Evolutionary conservation across 345 rosid species (phyloP).

Genomic region (Pistacia integerrima): DNA sequence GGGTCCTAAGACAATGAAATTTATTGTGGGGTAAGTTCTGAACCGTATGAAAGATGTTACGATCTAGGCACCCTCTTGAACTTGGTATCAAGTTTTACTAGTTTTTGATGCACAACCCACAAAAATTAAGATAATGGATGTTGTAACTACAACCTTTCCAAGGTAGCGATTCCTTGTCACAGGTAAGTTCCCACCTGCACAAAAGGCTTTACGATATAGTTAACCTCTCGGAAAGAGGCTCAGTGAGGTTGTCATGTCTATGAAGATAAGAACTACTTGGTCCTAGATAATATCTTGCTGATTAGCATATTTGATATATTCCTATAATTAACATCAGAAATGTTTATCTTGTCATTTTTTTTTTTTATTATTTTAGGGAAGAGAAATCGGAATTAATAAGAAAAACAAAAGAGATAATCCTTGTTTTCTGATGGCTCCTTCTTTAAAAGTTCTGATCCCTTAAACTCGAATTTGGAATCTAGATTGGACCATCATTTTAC

Average conservation of each 20-base stretch:
- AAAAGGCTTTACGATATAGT: background rate
- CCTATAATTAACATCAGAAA: background rate
- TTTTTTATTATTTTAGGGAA: background rate
- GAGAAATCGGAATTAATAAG: background rate
- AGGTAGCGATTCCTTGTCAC: too few relatives aligned
- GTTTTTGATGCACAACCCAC: too few relatives aligned
- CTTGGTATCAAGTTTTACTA: too few relatives aligned
- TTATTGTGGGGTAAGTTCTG: background rate
- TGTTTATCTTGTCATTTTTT: background rate
- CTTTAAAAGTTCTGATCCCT: slow-evolving; percentile 36
- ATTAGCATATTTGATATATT: background rate
- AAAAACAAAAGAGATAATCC: background rate
- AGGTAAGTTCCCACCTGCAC: too few relatives aligned
- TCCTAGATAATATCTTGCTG: too few relatives aligned
- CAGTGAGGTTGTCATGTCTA: background rate
- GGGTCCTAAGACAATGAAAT: background rate
- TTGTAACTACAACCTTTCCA: too few relatives aligned
- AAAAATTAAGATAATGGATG: too few relatives aligned
- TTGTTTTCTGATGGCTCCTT: slow-evolving; percentile 39
- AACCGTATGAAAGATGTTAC: background rate
- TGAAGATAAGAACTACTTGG: background rate
- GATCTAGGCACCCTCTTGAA: too few relatives aligned
- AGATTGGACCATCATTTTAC: slow-evolving; percentile 78
- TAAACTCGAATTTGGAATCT: slow-evolving; percentile 36
- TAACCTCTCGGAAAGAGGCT: background rate